Evolutionary conservation across 331 rosid genomes (phyloP), one percentile per base, ranked within the genome.

Genomic region (Cydonia oblonga): DNA sequence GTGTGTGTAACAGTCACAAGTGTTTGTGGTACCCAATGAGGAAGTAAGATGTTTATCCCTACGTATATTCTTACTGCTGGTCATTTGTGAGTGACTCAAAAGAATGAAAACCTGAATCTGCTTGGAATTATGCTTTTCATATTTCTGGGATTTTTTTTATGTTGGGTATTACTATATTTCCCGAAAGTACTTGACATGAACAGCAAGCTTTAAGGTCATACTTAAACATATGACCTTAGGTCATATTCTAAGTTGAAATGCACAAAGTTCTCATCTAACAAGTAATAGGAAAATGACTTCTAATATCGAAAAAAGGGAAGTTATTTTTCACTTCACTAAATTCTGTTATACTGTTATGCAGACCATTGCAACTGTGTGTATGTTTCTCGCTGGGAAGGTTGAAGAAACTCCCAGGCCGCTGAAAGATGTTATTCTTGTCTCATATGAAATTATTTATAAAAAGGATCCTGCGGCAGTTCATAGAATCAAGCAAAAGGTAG

Each of bases 321-420:
- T 11, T 74, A 42, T 38, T 38, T 14, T 79, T 49, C 26, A 66
- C 20, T 70, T 65, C 66, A 57, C 73, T 80, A 79, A 78, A 65
- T 76, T 76, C 24, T 19, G 28, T 64, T 58, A 14, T 66, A 70
- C 64, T 78, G 83, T 76, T 83, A 61, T 78, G 86, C 90, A 95
- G 99, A 95, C 90, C 75, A 87, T 95, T 56, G 97, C 99, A 77
- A 95, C 99, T 23, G 96, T 88, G 68, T 95, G 99, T 81, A 95
- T 95, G 99, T 95, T 95, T 85, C 97, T 95, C 13, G 97, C 97
- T 42, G 99, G 99, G 81, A 95, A 91, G 85, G 99, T 95, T 76
- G 99, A 95, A 85, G 99, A 95, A 85, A 89, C 96, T 68, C 99
- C 99, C 20, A 96, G 99, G 64, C 99, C 97, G 4, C 79, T 95